Conservation (phyloP, 225 moss, liverwort and hornwort genomes). For the Straminergon stramineum region DNA sequence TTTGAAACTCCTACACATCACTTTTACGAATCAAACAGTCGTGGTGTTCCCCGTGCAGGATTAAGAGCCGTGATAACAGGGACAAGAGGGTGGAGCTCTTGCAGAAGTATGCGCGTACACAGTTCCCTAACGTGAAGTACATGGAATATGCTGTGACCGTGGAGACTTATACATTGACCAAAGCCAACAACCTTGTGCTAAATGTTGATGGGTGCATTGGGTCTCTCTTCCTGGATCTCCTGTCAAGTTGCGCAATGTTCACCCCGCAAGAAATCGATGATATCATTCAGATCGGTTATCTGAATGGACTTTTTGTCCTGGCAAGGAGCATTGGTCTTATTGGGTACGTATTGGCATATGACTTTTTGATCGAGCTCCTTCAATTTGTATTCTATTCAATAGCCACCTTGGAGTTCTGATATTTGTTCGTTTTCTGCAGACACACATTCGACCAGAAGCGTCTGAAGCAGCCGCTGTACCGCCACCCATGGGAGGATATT, state of each 20-base stretch:
- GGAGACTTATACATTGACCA: slow-evolving; percentile 76
- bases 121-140: slow-evolving; percentile 80
- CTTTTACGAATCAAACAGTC: neutral
- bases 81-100: slow-evolving; percentile 92
- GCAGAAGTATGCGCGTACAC: slow-evolving; percentile 72
- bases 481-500: slow-evolving; percentile 62
- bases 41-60: slow-evolving; percentile 18
- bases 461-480: slow-evolving; percentile 61
- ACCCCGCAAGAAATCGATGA: slow-evolving; percentile 67
- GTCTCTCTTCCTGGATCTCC: slow-evolving; percentile 74
- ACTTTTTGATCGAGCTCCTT: neutral
- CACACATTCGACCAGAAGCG: slow-evolving; percentile 71
- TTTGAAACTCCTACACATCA: neutral
- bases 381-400: neutral
- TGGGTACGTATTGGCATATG: slow-evolving; percentile 29
- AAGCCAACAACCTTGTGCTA: slow-evolving; percentile 69
- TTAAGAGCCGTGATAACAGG: slow-evolving; percentile 86
- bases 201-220: slow-evolving; percentile 95
- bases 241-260: slow-evolving; percentile 86
- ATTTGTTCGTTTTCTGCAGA: slow-evolving; percentile 11
- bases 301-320: slow-evolving; percentile 80
- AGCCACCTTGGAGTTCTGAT: neutral
- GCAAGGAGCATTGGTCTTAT: slow-evolving; percentile 93
- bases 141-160: slow-evolving; percentile 93
- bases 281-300: slow-evolving; percentile 83